A percentile compares a stretch with the other conserved stretches of the same genome.
phyloP scores from a whole-genome alignment of 1,284 basidiomycete genomes.

The Cutaneotrichosporon spelunceum region DNA sequence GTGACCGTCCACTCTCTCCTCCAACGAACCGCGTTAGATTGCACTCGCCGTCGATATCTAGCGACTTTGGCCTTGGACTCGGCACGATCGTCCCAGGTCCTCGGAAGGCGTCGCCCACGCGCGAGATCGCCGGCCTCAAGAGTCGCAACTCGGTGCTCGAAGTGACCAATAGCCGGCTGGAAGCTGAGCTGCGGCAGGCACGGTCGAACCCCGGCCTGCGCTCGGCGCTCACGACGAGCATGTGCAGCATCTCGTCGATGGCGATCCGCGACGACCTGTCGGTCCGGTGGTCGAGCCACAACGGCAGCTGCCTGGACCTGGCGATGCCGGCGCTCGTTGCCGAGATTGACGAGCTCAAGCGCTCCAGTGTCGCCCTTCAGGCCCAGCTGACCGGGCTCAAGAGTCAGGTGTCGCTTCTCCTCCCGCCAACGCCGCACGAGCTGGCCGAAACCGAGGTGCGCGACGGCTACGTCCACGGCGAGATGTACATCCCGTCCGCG shows the following conservation, averaged over 20 bases:
- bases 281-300: background rate
- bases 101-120: background rate
- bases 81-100: background rate
- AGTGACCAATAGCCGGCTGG: slow-evolving; percentile 2
- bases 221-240: background rate
- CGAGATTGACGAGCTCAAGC: slow-evolving; percentile 16
- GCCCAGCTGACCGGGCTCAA: slow-evolving; percentile 11
- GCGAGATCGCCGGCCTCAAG: background rate
- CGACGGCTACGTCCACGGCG: slow-evolving; percentile 2
- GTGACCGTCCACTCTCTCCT: background rate
- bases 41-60: background rate
- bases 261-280: slow-evolving; percentile 4
- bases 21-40: background rate
- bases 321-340: slow-evolving; percentile 12
- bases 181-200: slow-evolving; percentile 2
- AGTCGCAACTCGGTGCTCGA: slow-evolving; percentile 8
- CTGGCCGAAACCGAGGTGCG: slow-evolving; percentile 2
- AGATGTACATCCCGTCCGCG: background rate
- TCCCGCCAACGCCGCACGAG: slow-evolving; percentile 8
- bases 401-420: slow-evolving; percentile 11
- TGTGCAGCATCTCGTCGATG: slow-evolving; percentile 8
- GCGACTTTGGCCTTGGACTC: background rate
- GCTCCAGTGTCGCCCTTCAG: background rate
- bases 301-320: background rate
- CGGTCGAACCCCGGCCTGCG: background rate